These are phyloP conservation scores for Allantophomopsis cytisporea DNA, from an alignment of 2,329 filamentous ascomycete species.

Conservation along the genomic window DNA sequence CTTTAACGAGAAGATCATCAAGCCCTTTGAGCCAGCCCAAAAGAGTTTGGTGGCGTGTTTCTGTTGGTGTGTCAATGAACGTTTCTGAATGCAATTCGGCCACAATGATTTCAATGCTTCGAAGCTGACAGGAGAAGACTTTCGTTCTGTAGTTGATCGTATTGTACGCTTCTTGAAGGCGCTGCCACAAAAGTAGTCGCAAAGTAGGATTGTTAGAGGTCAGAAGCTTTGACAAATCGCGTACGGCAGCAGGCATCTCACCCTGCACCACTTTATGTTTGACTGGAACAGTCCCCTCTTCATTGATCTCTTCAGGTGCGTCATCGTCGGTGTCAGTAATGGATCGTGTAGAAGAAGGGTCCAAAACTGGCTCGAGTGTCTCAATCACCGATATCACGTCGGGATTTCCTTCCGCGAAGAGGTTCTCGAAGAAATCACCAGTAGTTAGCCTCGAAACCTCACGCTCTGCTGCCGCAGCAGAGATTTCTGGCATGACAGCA, in stretches of 20 bases:
- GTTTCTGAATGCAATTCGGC: conserved; percentile 50
- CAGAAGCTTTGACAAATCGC: conserved; percentile 78
- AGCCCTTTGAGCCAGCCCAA: conserved; percentile 67
- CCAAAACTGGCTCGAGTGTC: conserved; percentile 81
- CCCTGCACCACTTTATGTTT: conserved; percentile 10
- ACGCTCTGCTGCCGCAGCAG: conserved; percentile 67
- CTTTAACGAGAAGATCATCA: conserved; percentile 61
- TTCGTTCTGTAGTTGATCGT: conserved; percentile 78
- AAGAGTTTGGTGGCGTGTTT: conserved; percentile 56
- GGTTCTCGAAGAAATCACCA: conserved; percentile 86
- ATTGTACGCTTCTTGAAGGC: conserved; percentile 79
- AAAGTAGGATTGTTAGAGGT: conserved; percentile 70
- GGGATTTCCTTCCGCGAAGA: conserved; percentile 73
- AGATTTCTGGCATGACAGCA: conserved; percentile 76
- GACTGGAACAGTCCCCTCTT: not conserved
- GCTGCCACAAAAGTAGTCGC: conserved; percentile 77
- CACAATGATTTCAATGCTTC: conserved; percentile 74
- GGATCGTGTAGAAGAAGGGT: conserved; percentile 44
- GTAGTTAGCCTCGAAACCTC: conserved; percentile 89
- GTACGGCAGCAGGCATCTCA: conserved; percentile 28
- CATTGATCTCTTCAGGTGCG: conserved; percentile 25
- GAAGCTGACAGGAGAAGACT: conserved; percentile 74
- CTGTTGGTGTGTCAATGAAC: conserved; percentile 37
- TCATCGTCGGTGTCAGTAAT: conserved; percentile 12
- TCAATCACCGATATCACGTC: conserved; percentile 81